Evolutionary conservation across 306 rosid species (phyloP), one percentile per base, ranked within the genome.

Genomic region (Delonix regia): DNA sequence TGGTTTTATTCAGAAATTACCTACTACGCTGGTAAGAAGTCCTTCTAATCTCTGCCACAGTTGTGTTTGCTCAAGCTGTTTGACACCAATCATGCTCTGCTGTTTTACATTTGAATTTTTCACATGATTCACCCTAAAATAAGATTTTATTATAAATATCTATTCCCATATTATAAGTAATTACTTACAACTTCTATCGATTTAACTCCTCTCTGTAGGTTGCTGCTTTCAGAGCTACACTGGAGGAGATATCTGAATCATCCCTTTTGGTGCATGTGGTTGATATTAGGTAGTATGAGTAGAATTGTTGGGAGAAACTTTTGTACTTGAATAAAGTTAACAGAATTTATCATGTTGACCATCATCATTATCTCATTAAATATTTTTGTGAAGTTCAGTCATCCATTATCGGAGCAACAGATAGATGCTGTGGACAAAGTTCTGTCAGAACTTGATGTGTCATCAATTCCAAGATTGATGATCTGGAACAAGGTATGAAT

Each of bases 1-100:
- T 79, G 99, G 99, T 87, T 96, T 96, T 89, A 93, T 96, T 82
- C 99, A 93, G 84, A 96, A 96, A 87, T 77, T 96, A 84, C 99
- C 99, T 27, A 93, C 99, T 66, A 91, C 90, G 48, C 86, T 96
- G 83, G 99, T 96, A 84, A 87, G 96, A 85, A 75, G 47, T 9
- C 34, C 44, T 34, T 9, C 55, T 69, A 77, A 28, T 38, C 71
- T 49, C 56, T 55, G 56, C 42, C 77, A 52, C 60, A 56, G 59
- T 30, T 80, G 71, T 36, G 66, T 56, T 82, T 74, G 16, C 71
- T 82, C 38, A 44, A 16, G 42, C n/a, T 73, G 65, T 67, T 34
- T 75, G 42, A 55, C 61, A 55, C 38, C 34, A 57, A 13, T 10
- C 48, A 28, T 56, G 63, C 22, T 76, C 12, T 75, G 41, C 74